phyloP scores from a whole-genome alignment of 1,284 basidiomycete genomes.

The Sutorius eximius region DNA sequence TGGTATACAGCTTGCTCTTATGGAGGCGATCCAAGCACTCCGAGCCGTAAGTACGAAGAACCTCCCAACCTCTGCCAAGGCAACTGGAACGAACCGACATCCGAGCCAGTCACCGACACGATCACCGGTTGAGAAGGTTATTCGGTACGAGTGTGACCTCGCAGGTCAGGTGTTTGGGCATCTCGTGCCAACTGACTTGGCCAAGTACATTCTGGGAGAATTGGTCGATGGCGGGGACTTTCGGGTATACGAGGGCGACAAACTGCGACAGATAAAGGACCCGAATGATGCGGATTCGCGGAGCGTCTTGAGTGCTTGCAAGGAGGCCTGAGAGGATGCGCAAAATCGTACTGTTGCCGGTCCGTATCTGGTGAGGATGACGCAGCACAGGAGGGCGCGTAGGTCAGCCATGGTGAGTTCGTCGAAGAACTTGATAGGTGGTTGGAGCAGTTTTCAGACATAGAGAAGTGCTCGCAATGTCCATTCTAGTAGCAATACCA shows the following conservation, averaged over 20 bases:
- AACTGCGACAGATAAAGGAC: too few species aligned
- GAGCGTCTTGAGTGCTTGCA: not conserved
- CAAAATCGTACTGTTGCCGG: not conserved
- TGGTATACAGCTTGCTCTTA: not conserved
- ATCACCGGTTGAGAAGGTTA: not conserved
- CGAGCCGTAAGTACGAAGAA: too few species aligned
- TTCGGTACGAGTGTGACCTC: not conserved
- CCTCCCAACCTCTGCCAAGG: not conserved
- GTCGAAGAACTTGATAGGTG: not conserved
- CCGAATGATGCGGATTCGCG: not conserved
- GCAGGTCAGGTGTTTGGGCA: not conserved
- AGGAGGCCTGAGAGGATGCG: not conserved
- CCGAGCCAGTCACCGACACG: not conserved
- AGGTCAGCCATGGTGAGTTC: not conserved
- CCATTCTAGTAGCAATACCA: not conserved
- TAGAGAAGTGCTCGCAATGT: not conserved
- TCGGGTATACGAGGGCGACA: not conserved
- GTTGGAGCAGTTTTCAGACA: not conserved
- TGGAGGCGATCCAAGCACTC: not conserved
- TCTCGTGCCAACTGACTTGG: not conserved
- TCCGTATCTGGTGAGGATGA: not conserved
- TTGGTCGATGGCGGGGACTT: not conserved
- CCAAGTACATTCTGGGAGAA: not conserved
- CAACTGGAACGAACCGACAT: not conserved
- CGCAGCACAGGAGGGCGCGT: not conserved